These are phyloP conservation scores for Nicotiana undulata DNA, from an alignment of 257 asterid species.

Conservation along the genomic window DNA sequence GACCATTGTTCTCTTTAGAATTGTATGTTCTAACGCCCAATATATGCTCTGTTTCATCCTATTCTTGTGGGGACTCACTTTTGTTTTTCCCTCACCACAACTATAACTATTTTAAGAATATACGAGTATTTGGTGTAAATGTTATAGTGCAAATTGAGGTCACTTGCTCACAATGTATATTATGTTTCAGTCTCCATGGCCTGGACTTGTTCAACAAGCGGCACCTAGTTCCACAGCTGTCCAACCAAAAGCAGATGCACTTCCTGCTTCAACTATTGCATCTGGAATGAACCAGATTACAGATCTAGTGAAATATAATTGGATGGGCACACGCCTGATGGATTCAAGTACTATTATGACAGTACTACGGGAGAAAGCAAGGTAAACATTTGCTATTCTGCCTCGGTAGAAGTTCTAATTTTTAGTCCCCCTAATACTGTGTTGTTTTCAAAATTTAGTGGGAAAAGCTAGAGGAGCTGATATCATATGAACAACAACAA, in stretches of 20 bases:
- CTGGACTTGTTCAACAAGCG: slow-evolving; percentile 41
- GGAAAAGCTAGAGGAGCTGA: slow-evolving; percentile 88
- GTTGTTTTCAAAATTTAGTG: slow-evolving; percentile 37
- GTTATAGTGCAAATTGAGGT: neutral
- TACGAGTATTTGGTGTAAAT: neutral
- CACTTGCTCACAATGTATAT: neutral
- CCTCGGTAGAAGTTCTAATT: neutral
- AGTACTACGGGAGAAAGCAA: slow-evolving; percentile 86
- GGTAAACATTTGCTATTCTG: slow-evolving; percentile 32
- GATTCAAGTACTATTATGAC: slow-evolving; percentile 84
- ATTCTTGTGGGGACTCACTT: neutral
- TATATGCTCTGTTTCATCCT: neutral
- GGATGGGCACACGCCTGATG: slow-evolving; percentile 94
- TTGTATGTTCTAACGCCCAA: neutral
- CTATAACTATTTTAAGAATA: neutral
- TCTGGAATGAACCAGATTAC: slow-evolving; percentile 21
- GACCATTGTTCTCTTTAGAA: neutral
- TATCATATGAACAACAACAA: slow-evolving; percentile 47
- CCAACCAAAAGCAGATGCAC: slow-evolving; percentile 36
- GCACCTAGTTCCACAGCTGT: slow-evolving; percentile 25
- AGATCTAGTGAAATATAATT: slow-evolving; percentile 37
- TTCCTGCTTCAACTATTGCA: slow-evolving; percentile 30
- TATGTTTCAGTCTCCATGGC: slow-evolving; percentile 53
- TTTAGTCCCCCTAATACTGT: neutral
- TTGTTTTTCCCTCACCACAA: neutral